These are phyloP conservation scores for Pouteria glomerata DNA, from an alignment of 148 eudicot species.

Conservation along the genomic window DNA sequence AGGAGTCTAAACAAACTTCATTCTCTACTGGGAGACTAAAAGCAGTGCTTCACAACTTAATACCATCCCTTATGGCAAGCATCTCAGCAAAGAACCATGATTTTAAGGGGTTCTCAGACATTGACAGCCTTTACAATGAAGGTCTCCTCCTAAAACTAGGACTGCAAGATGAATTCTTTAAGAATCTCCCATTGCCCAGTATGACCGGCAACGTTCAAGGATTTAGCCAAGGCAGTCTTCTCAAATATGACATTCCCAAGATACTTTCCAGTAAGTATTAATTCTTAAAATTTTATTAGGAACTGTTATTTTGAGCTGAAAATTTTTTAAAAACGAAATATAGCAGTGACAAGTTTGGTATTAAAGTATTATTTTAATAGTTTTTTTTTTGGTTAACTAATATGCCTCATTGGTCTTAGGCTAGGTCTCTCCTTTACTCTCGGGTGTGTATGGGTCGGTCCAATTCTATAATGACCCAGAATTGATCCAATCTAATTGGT, in stretches of 20 bases:
- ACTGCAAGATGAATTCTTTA: conserved; percentile 62
- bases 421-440: background rate
- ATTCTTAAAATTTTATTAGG: no score
- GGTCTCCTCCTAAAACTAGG: conserved; percentile 72
- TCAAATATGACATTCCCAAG: conserved; percentile 75
- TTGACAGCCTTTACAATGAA: conserved; percentile 78
- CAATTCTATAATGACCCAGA: no score
- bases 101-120: conserved; percentile 70
- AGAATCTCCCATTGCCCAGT: conserved; percentile 56
- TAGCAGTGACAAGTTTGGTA: no score
- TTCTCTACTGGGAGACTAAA: conserved; percentile 78
- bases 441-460: no score
- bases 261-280: conserved; percentile 61
- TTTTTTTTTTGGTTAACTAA: no score
- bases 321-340: no score
- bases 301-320: no score
- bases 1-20: conserved; percentile 67
- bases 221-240: conserved; percentile 55
- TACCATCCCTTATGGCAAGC: conserved; percentile 70
- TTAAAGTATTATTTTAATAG: no score
- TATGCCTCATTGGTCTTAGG: no score
- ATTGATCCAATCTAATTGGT: no score
- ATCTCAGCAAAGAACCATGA: conserved; percentile 74
- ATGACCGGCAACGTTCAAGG: conserved; percentile 50
- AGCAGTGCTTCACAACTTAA: conserved; percentile 74